Base-by-base conservation (phyloP, 2,329 filamentous ascomycete genomes). In the Arthroderma uncinatum region DNA sequence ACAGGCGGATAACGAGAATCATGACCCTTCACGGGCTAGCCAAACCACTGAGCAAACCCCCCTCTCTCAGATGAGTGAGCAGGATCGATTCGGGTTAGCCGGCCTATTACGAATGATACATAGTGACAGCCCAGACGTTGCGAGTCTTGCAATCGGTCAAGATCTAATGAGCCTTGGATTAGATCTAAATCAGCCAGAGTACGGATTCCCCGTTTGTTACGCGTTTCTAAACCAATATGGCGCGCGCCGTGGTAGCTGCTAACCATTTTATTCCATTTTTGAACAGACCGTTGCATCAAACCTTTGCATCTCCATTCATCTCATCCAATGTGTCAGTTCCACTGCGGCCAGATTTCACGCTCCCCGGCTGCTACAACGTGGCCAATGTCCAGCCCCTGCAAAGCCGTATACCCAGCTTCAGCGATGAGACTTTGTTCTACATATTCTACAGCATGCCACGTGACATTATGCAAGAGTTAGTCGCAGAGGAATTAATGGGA, bases 381-480 rank as follows among this genome's bases (percentile, higher is more conserved):
- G 79, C 78, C 57, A 86, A 86, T 64, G 82, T 86, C 9, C 83
- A 83, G 54, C 77, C 80, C 6, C 71, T 85, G 19, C 76, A 80
- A 56, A 74, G 75, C 52, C 80, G 82, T 58, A 79, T 84, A 62
- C 71, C 75, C 2, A 79, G 78, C 56, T 83, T 84, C 68, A 79
- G 76, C 42, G 77, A 82, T 61, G 83, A 86, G 66, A 86, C 83
- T 0, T 73, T 86, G 3, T 84, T 86, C 66, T 83, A 82, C 65
- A 84, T 86, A 59, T 86, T 86, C 74, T 86, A 85, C 70, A 82
- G 81, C 61, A 80, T 82, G 72, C 82, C 83, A 12, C 75, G 81
- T 58, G 82, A 85, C 64, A 78, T 84, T 57, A 75, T 82, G 67
- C 83, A 86, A 65, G 83, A 86, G 65, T 73, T 83, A 48, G 83